phyloP scores from a whole-genome alignment of 805 yeast genomes.

The Torulaspora quercuum region DNA sequence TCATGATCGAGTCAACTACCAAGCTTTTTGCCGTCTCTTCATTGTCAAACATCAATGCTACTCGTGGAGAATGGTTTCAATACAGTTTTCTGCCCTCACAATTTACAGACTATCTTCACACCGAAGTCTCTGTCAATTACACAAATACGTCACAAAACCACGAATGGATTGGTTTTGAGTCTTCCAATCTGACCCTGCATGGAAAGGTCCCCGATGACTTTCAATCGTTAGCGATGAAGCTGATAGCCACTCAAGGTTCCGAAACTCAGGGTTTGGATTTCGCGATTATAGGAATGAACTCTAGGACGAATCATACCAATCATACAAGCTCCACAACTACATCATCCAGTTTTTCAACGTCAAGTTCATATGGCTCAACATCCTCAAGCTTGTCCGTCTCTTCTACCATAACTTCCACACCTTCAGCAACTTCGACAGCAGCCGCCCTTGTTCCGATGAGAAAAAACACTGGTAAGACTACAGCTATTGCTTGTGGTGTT shows the following conservation, averaged over 20 bases:
- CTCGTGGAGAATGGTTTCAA: conserved; percentile 57
- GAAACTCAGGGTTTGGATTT: conserved; percentile 44
- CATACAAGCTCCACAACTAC: conserved; percentile 15
- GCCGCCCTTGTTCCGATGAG: conserved; percentile 32
- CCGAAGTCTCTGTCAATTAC: conserved; percentile 47
- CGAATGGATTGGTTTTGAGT: conserved; percentile 65
- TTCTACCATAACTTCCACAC: conserved; percentile 27
- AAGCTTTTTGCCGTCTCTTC: conserved; percentile 54
- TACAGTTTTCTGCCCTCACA: conserved; percentile 52
- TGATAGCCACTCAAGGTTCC: conserved; percentile 41
- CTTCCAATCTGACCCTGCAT: conserved; percentile 56
- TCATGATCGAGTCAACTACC: conserved; percentile 49
- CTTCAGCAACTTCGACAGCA: conserved; percentile 32
- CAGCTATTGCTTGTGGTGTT: conserved; percentile 92
- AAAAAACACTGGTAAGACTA: conserved; percentile 43
- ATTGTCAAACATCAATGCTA: conserved; percentile 62
- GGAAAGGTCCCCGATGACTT: conserved; percentile 64
- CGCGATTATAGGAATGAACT: conserved; percentile 50
- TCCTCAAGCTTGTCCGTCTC: conserved; percentile 30
- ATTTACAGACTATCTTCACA: conserved; percentile 52
- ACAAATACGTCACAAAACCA: conserved; percentile 36
- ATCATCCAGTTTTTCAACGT: conserved; percentile 23
- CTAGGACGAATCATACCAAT: conserved; percentile 9
- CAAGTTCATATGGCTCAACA: conserved; percentile 26
- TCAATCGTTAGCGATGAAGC: conserved; percentile 38